Evolutionary conservation across 2,329 filamentous ascomycete species (phyloP), one percentile per base, ranked within the genome.

Genomic region (Penicillium occitanis): DNA sequence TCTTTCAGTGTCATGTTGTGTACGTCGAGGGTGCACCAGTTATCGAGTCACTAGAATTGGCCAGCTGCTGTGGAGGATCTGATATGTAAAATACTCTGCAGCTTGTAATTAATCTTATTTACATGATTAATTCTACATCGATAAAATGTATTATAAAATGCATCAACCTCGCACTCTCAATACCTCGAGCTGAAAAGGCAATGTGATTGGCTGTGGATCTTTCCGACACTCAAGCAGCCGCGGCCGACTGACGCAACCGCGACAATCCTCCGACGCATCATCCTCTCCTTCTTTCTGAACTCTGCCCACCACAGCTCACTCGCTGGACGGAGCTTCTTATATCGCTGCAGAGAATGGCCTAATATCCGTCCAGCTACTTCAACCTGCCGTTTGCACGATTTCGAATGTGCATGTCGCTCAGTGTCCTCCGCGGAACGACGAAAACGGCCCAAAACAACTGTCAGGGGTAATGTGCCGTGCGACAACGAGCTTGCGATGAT

Each of bases 401-500:
- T n/a, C 17, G 19, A 25, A 35, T 42, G n/a, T 14, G n/a, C 51
- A 35, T 10, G 3, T 42, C 60, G 5, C 22, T 28, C 6, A 51
- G 6, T 28, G 8, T 28, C 13, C 48, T 51, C 14, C 1, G 25
- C 25, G 44, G 48, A 51, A 51, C 25, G 50, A 53, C 50, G 28
- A 53, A 53, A 30, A 11, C 25, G 46, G 1, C 22, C n/a, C 59
- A 22, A 19, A 17, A n/a, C 25, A 13, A 33, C 7, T n/a, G 25
- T 33, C 13, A 53, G 50, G 50, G 50, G 50, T 53, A 33, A 53
- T 53, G 50, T 53, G 28, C 11, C 50, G 50, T 53, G 50, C 50
- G 7, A 53, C 59, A 25, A 50, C 46, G 61, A 55, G 33, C 22
- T 22, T 63, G 61, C 61, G 25, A 63, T 63, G 61, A 40, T 37